Base-by-base conservation (phyloP, 495 filamentous ascomycete genomes). In the Cercophora newfieldiana region DNA sequence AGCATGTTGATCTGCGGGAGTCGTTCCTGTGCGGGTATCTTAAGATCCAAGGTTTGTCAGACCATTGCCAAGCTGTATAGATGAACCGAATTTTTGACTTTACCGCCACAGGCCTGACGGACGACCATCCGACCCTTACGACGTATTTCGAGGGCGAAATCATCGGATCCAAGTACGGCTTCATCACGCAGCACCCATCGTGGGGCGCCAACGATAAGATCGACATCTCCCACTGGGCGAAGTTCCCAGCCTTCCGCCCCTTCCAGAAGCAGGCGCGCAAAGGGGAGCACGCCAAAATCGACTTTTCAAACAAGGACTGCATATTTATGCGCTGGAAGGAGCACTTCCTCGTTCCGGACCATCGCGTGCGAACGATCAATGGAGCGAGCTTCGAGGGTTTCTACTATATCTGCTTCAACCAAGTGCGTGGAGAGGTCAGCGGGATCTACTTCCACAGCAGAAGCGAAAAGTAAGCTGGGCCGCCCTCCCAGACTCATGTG, bases 291-390 rank as follows among this genome's bases (percentile, higher is more conserved):
- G 74, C 80, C 29, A 54, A 73, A 24, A 82, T 86, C 60, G 84
- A 86, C n/a, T 92, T 68, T 88, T 86, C 22, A 90, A 96, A 74
- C 84, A n/a, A 88, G 61, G 94, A 97, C 69, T 89, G 97, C 74
- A 89, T 99, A 21, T 99, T 98, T 75, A 99, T 99, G 96, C 87
- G 96, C 57, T 99, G 96, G 96, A 99, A 99, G 75, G 96, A 99
- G 77, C 91, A 96, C 69, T 99, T 99, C 74, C 84, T 99, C 7
- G 96, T 99, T 3, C 96, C 96, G 10, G 93, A 98, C 71, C 96
- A 99, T 77, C 86, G 92, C 2, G 92, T 97, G 22, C 82, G 87
- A 64, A 92, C 91, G 19, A 95, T 99, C 65, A 89, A 87, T 28
- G 96, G 96, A 3, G 96, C 96, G 0, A 97, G 93, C 69, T 99